Evolutionary conservation across 2,329 filamentous ascomycete species (phyloP).

Genomic region (Lojkania enalia): DNA sequence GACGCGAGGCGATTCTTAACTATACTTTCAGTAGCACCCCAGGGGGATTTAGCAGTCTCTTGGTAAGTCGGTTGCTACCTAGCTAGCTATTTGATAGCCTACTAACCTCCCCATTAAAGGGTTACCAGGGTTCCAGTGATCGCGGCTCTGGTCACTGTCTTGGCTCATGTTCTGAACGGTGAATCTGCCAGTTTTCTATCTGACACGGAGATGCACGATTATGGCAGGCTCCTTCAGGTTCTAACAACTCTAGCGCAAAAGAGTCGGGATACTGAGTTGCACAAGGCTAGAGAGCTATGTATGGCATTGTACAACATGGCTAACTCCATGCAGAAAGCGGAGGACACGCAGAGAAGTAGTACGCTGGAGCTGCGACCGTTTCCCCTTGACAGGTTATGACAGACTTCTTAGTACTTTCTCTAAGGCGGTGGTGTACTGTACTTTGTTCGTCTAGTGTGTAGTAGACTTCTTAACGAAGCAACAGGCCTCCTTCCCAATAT

Average conservation of each 20-base stretch:
- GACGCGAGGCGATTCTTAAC: slow-evolving; percentile 23
- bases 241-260: slow-evolving; percentile 16
- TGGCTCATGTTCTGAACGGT: slow-evolving; percentile 23
- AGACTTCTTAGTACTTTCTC: too few relatives aligned
- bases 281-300: slow-evolving; percentile 16
- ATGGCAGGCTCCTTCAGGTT: slow-evolving; percentile 15
- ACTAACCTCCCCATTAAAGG: slow-evolving; percentile 1
- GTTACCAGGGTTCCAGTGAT: slow-evolving; percentile 19
- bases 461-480: too few relatives aligned
- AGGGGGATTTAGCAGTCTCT: slow-evolving; percentile 25
- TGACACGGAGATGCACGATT: slow-evolving; percentile 12
- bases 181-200: slow-evolving; percentile 7
- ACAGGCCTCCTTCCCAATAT: too few relatives aligned
- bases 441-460: too few relatives aligned
- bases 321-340: too few relatives aligned
- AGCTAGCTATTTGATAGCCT: background rate
- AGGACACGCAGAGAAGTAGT: too few relatives aligned
- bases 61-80: slow-evolving; percentile 16
- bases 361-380: too few relatives aligned
- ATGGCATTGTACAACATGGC: background rate
- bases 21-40: slow-evolving; percentile 22
- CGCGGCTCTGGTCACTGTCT: slow-evolving; percentile 26
- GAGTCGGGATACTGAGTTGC: slow-evolving; percentile 17
- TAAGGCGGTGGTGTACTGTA: too few relatives aligned
- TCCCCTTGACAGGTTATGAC: too few relatives aligned